Evolutionary conservation across 2,329 filamentous ascomycete species (phyloP).

Genomic region (Aspergillus terreus): DNA sequence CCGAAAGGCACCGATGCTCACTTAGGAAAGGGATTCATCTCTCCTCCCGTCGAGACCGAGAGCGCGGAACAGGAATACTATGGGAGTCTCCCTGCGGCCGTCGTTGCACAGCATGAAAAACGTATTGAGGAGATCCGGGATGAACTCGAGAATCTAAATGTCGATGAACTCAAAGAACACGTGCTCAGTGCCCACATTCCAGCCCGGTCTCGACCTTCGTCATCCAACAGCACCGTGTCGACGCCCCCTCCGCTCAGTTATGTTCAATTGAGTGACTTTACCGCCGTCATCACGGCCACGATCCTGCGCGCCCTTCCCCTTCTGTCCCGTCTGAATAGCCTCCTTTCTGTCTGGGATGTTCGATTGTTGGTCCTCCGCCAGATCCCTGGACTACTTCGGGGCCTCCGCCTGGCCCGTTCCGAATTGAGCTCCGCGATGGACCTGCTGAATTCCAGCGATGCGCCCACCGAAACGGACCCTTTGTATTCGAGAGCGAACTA

Average conservation of each 20-base stretch:
- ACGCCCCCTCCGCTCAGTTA: slow-evolving; percentile 48
- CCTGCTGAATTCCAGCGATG: slow-evolving; percentile 21
- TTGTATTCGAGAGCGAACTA: slow-evolving; percentile 36
- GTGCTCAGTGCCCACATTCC: slow-evolving; percentile 77
- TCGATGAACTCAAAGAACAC: slow-evolving; percentile 80
- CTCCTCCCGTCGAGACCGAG: slow-evolving; percentile 17
- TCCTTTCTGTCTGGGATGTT: slow-evolving; percentile 75
- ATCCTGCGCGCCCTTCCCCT: slow-evolving; percentile 85
- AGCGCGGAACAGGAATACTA: slow-evolving; percentile 48
- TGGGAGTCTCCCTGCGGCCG: slow-evolving; percentile 65
- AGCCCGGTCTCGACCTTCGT: slow-evolving; percentile 53
- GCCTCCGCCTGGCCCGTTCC: slow-evolving; percentile 49
- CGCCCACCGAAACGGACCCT: slow-evolving; percentile 23
- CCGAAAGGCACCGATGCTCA: slow-evolving; percentile 37
- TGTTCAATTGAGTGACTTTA: slow-evolving; percentile 79
- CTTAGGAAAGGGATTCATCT: slow-evolving; percentile 41
- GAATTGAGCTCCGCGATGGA: slow-evolving; percentile 33
- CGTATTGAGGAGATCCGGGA: slow-evolving; percentile 69
- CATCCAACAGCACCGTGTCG: slow-evolving; percentile 43
- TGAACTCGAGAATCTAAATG: slow-evolving; percentile 40
- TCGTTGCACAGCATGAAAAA: slow-evolving; percentile 65
- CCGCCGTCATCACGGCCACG: slow-evolving; percentile 84
- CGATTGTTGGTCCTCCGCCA: slow-evolving; percentile 71
- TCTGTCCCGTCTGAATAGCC: slow-evolving; percentile 65
- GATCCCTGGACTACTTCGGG: slow-evolving; percentile 64